Evolutionary conservation across 108 stramenopile species (phyloP), one percentile per base, ranked within the genome.

Genomic region (Cyclostephanos tholiformis): DNA sequence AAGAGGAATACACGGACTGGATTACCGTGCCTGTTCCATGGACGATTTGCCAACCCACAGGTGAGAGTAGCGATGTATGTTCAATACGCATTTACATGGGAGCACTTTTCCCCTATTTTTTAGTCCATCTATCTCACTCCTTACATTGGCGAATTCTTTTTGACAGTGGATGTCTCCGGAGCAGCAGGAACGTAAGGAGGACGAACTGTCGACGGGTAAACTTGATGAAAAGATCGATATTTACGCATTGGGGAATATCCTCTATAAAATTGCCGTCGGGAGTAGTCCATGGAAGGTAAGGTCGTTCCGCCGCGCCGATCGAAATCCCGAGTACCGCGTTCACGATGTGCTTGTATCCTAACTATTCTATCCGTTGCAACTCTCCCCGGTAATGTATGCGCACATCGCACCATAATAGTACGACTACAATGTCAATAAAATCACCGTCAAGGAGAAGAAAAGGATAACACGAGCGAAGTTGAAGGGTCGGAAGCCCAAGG

Each of bases 1-100:
- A 82, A 67, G 36, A 89, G 84, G 58, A 82, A 87, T 50, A 75
- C 50, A 36, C 71, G 48, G 43, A 88, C 85, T 5, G 84, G 85
- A 43, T 63, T 58, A 27, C 55, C 79, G n/a, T 95, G 94, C 80
- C 86, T 83, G 10, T 95, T 95, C 76, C 87, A 68, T 25, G 82
- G 88, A 14, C 83, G 88, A 1, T 80, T 91, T 29, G 85, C 86
- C 65, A 86, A 89, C 69, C 94, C 94, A 7, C 92, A 92, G 89
- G 91, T 89, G 84, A 68, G 93, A 60, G 32, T 50, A 2, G n/a
- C 59, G 25, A 32, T 19, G 12, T 14, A 32, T 30, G 27, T 29
- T 29, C 17, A 0, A 27, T 32, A 14, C 13, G 6, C 32, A 57
- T 22, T 55, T 26, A 9, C 20, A 19, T 19, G 20, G 8, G 26